Conservation (phyloP, 495 filamentous ascomycete species). For the Talaromyces ruber region DNA sequence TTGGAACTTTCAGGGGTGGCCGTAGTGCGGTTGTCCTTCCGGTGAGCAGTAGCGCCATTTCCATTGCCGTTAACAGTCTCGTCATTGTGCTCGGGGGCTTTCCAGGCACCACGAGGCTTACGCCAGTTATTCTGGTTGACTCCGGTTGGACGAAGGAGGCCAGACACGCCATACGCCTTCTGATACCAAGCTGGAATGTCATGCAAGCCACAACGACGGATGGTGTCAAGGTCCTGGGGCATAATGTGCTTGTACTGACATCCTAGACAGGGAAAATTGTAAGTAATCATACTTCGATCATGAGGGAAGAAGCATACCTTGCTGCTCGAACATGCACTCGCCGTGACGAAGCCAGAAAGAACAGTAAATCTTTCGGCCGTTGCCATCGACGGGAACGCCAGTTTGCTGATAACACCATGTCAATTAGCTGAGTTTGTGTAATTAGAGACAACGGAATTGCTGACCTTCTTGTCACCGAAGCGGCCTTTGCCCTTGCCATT, state of each 20-base stretch:
- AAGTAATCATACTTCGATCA: not conserved
- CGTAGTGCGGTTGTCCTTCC: not conserved
- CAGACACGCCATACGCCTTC: constrained; percentile 29
- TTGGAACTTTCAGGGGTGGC: not conserved
- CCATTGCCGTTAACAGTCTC: not conserved
- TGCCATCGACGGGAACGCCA: not conserved
- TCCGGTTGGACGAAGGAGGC: not conserved
- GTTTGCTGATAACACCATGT: not conserved
- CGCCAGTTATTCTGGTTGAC: constrained; percentile 3
- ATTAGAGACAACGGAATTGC: not conserved
- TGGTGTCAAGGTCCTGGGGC: constrained; percentile 51
- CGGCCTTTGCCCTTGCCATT: constrained; percentile 4
- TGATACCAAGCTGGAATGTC: constrained; percentile 49
- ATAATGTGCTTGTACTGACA: constrained; percentile 86
- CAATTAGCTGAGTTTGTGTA: not conserved
- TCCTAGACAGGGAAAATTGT: constrained; percentile 21
- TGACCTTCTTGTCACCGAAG: not conserved
- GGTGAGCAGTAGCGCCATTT: not conserved
- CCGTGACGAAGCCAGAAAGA: constrained; percentile 81
- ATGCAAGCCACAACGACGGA: constrained; percentile 53
- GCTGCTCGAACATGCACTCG: constrained; percentile 73
- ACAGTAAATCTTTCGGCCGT: constrained; percentile 64
- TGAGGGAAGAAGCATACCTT: constrained; percentile 33
- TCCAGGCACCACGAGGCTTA: constrained; percentile 1
- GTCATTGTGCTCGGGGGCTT: not conserved